These are phyloP conservation scores for Oehlia diaphana DNA, from an alignment of 192 early-diverging fungal genomes.

Conservation along the genomic window DNA sequence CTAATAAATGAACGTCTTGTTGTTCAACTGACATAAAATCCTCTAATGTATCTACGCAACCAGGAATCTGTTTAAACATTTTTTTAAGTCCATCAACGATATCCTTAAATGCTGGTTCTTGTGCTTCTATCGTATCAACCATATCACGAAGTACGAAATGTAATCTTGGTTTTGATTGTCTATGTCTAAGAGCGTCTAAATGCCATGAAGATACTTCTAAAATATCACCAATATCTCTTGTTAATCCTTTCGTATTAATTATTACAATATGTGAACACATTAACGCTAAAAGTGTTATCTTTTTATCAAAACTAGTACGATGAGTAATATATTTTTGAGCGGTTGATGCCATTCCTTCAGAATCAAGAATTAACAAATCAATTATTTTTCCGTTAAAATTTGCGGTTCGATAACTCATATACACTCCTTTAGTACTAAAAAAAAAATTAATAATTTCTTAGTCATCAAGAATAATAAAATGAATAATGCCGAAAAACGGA, in stretches of 20 bases:
- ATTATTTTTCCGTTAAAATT: neutral
- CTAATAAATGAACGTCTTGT: conserved; percentile 7
- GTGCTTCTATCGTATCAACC: neutral
- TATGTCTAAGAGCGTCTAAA: neutral
- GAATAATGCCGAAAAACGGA: too few species aligned
- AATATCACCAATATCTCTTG: neutral
- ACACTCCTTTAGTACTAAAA: conserved; percentile 9
- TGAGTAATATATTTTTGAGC: conserved; percentile 9
- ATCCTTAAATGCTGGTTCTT: neutral
- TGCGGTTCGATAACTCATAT: conserved; percentile 1
- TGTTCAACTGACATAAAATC: conserved; percentile 5
- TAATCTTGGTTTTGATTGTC: conserved; percentile 14
- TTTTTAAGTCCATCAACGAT: neutral
- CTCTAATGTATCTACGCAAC: neutral
- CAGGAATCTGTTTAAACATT: conserved; percentile 16
- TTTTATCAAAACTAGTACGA: conserved; percentile 5
- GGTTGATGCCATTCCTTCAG: conserved; percentile 1
- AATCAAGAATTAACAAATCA: conserved; percentile 12
- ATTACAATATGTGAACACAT: conserved; percentile 21
- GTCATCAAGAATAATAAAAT: too few species aligned
- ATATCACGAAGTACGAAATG: conserved; percentile 20
- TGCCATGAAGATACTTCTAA: conserved; percentile 5
- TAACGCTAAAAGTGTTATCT: neutral
- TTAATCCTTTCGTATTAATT: conserved; percentile 11
- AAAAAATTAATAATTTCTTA: neutral